phyloP scores from a whole-genome alignment of 2,329 filamentous ascomycete genomes.

The Aureobasidium sp. region DNA sequence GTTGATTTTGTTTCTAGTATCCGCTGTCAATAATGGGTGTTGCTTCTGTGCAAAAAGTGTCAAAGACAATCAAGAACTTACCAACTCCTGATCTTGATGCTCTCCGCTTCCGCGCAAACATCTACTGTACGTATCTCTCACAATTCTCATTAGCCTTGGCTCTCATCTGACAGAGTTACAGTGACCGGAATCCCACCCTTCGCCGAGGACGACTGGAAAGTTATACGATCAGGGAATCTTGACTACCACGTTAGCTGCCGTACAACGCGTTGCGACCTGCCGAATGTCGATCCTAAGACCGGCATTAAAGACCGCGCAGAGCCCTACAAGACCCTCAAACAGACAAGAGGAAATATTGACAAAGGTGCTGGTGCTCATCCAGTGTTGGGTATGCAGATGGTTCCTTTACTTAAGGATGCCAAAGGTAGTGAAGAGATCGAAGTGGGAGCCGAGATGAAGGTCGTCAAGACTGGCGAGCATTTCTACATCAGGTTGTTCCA shows the following conservation, averaged over 20 bases:
- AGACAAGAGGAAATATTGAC: constrained; percentile 24
- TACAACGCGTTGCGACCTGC: constrained; percentile 63
- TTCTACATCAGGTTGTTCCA: constrained; percentile 15
- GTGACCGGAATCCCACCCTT: constrained; percentile 58
- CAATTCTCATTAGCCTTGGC: neutral
- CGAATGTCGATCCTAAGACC: constrained; percentile 59
- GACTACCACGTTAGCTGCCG: constrained; percentile 52
- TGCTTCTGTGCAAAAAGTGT: constrained; percentile 55
- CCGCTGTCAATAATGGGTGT: constrained; percentile 63
- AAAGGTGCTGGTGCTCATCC: constrained; percentile 26
- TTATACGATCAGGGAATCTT: constrained; percentile 44
- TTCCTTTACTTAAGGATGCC: constrained; percentile 25
- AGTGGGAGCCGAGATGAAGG: constrained; percentile 27
- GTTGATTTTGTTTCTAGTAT: constrained; percentile 41
- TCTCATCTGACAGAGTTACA: constrained; percentile 21
- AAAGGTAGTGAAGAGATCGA: constrained; percentile 32
- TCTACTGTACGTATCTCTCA: constrained; percentile 48
- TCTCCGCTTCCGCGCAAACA: constrained; percentile 63
- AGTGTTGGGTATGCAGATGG: constrained; percentile 29
- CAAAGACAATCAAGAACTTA: constrained; percentile 26
- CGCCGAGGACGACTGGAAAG: constrained; percentile 64
- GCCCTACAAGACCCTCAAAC: constrained; percentile 25
- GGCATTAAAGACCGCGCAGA: constrained; percentile 38
- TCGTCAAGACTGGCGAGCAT: constrained; percentile 36
- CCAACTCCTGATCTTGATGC: constrained; percentile 45